Evolutionary conservation across 768 basidiomycete genomes (phyloP), one percentile per base, ranked within the genome.

Genomic region (Suillus hirtellus): DNA sequence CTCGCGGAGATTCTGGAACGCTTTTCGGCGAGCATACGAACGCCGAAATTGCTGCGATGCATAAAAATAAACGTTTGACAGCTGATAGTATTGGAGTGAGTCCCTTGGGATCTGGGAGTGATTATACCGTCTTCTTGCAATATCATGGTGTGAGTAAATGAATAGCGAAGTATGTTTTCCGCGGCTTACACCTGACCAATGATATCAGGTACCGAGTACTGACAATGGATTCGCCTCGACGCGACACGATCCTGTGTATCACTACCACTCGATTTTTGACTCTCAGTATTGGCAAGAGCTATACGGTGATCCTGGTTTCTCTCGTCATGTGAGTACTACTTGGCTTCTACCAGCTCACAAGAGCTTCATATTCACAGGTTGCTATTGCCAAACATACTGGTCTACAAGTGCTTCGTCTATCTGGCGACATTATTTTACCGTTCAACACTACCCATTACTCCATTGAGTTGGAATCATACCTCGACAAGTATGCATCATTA

Each of bases 371-470:
- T 15, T 61, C n/a, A 3, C 19, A 85, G 82, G 78, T 83, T n/a
- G 85, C 86, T n/a, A 76, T 84, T 49, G 84, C 86, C 17, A 82
- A 85, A 67, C 79, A 84, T 64, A 72, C 86, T 14, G 87, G 88
- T 24, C 72, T 89, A 38, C 76, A 83, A 66, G 72, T 80, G 5
- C 70, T 89, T n/a, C 79, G 87, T 44, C 62, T 89, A 4, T 77
- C 84, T 4, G 81, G 84, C 61, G 76, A 81, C 24, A 71, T 88
- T 52, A 70, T 89, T 21, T 76, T 89, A 24, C 89, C 89, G 1
- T 72, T 89, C 65, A 89, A 89, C 71, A 88, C 88, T 9, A 89
- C 88, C 0, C 85, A 89, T 71, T 89, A 89, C 66, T 73, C 87
- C 0, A 71, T 78, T 42, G 83, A 88, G 64, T 77, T 90, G 27